phyloP scores from a whole-genome alignment of 1,139 yeast species.

The Debaryomyces psychrophilus region DNA sequence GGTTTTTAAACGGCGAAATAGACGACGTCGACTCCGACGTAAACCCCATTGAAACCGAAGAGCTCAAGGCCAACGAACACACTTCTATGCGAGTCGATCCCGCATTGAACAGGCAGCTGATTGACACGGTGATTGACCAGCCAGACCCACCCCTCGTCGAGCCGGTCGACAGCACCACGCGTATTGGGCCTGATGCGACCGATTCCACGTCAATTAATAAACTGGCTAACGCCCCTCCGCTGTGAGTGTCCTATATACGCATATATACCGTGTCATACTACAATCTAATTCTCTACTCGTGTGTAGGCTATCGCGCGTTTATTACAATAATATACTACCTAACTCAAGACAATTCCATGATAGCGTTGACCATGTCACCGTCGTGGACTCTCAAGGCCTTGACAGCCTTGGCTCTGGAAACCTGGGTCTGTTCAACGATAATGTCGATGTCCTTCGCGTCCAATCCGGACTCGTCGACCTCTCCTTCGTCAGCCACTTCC shows the following conservation, averaged over 20 bases:
- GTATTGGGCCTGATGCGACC: neutral
- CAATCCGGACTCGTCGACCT: slow-evolving; percentile 78
- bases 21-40: slow-evolving; percentile 3
- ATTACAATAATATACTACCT: slow-evolving; percentile 3
- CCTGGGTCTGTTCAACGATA: slow-evolving; percentile 88
- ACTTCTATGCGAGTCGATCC: neutral
- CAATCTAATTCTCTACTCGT: neutral
- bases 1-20: slow-evolving; percentile 51
- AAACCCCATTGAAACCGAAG: slow-evolving; percentile 2
- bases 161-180: neutral
- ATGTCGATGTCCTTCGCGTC: slow-evolving; percentile 78
- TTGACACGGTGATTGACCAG: neutral
- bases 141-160: neutral
- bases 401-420: slow-evolving; percentile 85
- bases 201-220: neutral
- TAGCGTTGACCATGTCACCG: slow-evolving; percentile 94
- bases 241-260: neutral
- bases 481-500: slow-evolving; percentile 65
- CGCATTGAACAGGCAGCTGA: neutral
- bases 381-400: slow-evolving; percentile 87
- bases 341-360: slow-evolving; percentile 77
- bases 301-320: neutral
- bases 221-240: neutral
- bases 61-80: neutral
- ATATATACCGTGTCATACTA: neutral